A percentile compares a stretch with the other conserved stretches of the same genome.
These are phyloP conservation scores for Fusarium subtropicale DNA, from an alignment of 2,329 filamentous ascomycete species.

Conservation along the genomic window DNA sequence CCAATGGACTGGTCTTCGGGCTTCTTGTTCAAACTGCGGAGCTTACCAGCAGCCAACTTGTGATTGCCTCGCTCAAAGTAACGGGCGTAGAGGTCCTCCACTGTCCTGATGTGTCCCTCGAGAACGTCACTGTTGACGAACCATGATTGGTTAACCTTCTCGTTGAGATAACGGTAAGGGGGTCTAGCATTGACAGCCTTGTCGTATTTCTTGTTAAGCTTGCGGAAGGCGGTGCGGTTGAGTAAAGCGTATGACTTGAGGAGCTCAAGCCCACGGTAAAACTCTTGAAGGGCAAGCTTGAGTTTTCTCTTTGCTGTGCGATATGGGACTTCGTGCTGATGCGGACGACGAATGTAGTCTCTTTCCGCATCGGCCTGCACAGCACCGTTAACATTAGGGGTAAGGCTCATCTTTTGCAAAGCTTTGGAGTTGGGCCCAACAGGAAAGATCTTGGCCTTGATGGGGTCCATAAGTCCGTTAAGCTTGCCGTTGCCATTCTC, in stretches of 20 bases:
- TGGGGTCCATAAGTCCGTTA: constrained; percentile 62
- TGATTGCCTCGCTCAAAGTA: constrained; percentile 96
- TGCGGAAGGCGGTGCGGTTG: constrained; percentile 93
- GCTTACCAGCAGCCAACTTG: constrained; percentile 89
- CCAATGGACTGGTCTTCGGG: constrained; percentile 66
- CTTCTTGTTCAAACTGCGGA: constrained; percentile 76
- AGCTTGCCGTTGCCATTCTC: constrained; percentile 46
- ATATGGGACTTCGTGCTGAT: constrained; percentile 75
- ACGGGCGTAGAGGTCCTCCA: constrained; percentile 91
- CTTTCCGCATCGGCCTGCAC: constrained; percentile 51
- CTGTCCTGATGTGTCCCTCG: constrained; percentile 80
- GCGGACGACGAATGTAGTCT: constrained; percentile 65
- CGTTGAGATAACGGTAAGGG: constrained; percentile 83
- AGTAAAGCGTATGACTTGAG: constrained; percentile 91
- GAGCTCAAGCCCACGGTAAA: constrained; percentile 90
- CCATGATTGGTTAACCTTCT: constrained; percentile 89
- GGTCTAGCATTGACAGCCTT: constrained; percentile 86
- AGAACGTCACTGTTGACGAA: constrained; percentile 91
- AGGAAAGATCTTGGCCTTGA: constrained; percentile 66
- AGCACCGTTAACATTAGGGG: constrained; percentile 56
- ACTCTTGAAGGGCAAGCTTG: constrained; percentile 91
- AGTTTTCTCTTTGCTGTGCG: constrained; percentile 89
- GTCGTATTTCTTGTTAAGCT: constrained; percentile 99
- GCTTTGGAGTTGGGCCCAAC: constrained; percentile 71
- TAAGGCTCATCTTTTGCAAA: constrained; percentile 65